phyloP scores from a whole-genome alignment of 108 stramenopile species.

The Discostella pseudostelligera region DNA sequence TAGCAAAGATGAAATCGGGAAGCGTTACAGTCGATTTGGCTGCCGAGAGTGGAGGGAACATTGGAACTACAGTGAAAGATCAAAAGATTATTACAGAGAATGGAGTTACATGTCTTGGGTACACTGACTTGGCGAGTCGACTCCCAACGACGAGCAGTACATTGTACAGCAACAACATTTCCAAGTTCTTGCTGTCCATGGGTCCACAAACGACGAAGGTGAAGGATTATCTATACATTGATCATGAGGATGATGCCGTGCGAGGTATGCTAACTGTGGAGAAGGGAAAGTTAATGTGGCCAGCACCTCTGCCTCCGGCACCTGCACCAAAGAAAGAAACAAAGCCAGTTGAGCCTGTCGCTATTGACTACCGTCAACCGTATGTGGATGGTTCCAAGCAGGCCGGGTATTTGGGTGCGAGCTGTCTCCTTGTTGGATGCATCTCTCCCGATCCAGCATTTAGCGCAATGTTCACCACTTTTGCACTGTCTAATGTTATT shows the following conservation, averaged over 20 bases:
- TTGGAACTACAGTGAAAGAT: conserved; percentile 93
- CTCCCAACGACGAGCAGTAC: conserved; percentile 92
- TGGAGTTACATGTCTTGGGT: conserved; percentile 96
- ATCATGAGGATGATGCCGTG: conserved; percentile 91
- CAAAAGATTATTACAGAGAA: conserved; percentile 79
- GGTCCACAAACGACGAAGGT: conserved; percentile 75
- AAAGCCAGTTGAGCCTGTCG: conserved; percentile 41
- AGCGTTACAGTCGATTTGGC: conserved; percentile 98
- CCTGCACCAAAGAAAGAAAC: conserved; percentile 58
- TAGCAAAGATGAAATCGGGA: conserved; percentile 93
- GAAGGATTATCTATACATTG: conserved; percentile 58
- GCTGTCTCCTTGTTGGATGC: conserved; percentile 83
- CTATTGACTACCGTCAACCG: conserved; percentile 79
- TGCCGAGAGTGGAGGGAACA: conserved; percentile 97
- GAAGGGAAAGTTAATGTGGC: conserved; percentile 89
- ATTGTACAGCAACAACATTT: conserved; percentile 96
- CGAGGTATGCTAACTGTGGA: conserved; percentile 91
- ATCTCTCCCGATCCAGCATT: conserved; percentile 92
- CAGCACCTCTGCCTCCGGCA: conserved; percentile 83
- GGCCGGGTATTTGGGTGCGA: conserved; percentile 68
- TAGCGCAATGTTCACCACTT: conserved; percentile 94
- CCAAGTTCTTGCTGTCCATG: conserved; percentile 85
- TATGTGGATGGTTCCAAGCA: conserved; percentile 71
- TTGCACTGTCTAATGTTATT: conserved; percentile 92
- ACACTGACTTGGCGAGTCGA: conserved; percentile 96